Evolutionary conservation across 176 grass and related monocot genomes (phyloP).

Genomic region (Pontederia paniculata): DNA sequence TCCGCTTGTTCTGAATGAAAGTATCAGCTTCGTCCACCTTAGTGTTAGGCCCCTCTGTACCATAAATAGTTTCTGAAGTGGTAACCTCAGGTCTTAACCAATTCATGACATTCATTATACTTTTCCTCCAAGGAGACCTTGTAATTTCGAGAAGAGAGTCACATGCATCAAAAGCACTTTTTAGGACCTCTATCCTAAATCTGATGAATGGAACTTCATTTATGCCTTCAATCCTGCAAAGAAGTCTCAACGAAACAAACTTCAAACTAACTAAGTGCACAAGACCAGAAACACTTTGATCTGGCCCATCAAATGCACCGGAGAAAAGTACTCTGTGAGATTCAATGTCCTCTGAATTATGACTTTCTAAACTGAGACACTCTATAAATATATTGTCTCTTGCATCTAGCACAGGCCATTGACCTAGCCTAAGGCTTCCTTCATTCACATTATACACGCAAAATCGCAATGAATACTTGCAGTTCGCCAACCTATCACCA

Average conservation of each 20-base stretch:
- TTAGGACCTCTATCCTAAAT: constrained; percentile 60
- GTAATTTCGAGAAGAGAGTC: constrained; percentile 57
- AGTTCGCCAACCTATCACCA: constrained; percentile 19
- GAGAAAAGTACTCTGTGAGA: constrained; percentile 22
- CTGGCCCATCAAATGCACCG: constrained; percentile 59
- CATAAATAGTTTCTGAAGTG: constrained; percentile 55
- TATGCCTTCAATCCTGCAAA: constrained; percentile 19
- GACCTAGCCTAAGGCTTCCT: constrained; percentile 52
- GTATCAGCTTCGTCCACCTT: constrained; percentile 20
- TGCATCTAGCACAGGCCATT: constrained; percentile 54
- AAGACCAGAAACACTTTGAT: constrained; percentile 60
- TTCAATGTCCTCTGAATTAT: constrained; percentile 3
- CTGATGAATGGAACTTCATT: constrained; percentile 16
- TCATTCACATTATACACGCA: constrained; percentile 41
- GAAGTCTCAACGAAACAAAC: constrained; percentile 38
- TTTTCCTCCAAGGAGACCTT: constrained; percentile 81
- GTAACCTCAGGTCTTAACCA: constrained; percentile 76
- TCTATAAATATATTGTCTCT: constrained; percentile 51
- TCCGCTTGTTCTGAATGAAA: constrained; percentile 26
- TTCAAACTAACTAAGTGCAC: constrained; percentile 57
- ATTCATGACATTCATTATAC: constrained; percentile 72
- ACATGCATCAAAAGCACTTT: constrained; percentile 41
- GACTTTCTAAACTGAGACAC: constrained; percentile 11
- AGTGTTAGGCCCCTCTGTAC: constrained; percentile 18
- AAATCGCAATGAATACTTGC: constrained; percentile 43